Conservation (phyloP, 331 rosid genomes). For the Erythrophleum ivorense region DNA sequence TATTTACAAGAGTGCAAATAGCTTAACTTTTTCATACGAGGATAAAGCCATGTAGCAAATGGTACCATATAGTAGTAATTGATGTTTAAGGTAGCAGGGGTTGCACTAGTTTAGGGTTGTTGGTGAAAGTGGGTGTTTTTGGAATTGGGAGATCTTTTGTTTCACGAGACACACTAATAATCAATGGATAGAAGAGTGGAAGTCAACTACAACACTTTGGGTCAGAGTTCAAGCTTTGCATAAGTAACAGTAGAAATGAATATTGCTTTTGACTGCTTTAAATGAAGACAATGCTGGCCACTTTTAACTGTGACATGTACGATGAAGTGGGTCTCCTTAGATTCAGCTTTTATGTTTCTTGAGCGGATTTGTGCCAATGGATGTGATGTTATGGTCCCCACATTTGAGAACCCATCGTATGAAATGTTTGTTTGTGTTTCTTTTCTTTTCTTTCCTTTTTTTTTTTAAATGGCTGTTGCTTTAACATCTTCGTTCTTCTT, state of each 20-base stretch:
- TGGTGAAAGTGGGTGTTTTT: no score
- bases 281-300: constrained; percentile 27
- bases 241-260: constrained; percentile 8
- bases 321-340: constrained; percentile 31
- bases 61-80: not conserved
- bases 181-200: constrained; percentile 3
- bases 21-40: not conserved
- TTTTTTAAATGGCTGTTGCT: not conserved
- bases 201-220: no score
- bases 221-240: no score
- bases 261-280: constrained; percentile 56
- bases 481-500: not conserved
- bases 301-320: constrained; percentile 26
- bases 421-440: not conserved
- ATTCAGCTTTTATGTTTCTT: constrained; percentile 22
- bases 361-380: not conserved
- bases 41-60: not conserved
- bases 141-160: not conserved
- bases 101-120: not conserved
- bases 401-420: not conserved
- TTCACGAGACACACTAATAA: not conserved
- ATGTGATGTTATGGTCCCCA: constrained; percentile 27
- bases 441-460: not conserved
- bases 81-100: not conserved
- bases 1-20: not conserved